Evolutionary conservation across 2,329 filamentous ascomycete genomes (phyloP).

Genomic region (Aspergillus persii): DNA sequence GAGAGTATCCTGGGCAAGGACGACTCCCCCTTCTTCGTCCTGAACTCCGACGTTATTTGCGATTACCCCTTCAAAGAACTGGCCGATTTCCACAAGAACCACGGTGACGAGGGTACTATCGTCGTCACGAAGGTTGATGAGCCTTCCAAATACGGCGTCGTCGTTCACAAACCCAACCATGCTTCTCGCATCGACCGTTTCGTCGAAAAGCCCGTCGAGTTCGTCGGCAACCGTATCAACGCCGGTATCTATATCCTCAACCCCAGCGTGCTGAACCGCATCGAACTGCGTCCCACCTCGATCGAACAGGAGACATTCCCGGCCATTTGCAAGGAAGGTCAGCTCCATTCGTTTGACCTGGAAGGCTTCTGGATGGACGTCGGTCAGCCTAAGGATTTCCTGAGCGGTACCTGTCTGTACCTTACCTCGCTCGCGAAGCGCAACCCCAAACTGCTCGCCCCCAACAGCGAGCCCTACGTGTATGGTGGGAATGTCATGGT

Average conservation of each 20-base stretch:
- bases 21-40: conserved; percentile 92
- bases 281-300: conserved; percentile 92
- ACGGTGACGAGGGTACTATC: conserved; percentile 95
- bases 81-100: conserved; percentile 84
- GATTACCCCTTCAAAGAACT: conserved; percentile 93
- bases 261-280: conserved; percentile 82
- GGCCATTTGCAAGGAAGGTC: conserved; percentile 81
- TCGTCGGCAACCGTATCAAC: conserved; percentile 98
- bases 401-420: conserved; percentile 93
- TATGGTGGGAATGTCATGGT: conserved; percentile 95
- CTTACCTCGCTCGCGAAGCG: conserved; percentile 90
- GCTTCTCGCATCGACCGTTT: conserved; percentile 93
- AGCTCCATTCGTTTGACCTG: conserved; percentile 92
- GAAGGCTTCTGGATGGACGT: conserved; percentile 99
- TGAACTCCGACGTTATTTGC: conserved; percentile 98
- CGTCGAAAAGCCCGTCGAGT: conserved; percentile 98
- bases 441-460: conserved; percentile 76
- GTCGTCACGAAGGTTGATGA: conserved; percentile 99
- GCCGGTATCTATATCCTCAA: conserved; percentile 98
- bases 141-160: conserved; percentile 96
- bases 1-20: conserved; percentile 91
- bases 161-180: conserved; percentile 94
- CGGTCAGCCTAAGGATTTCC: conserved; percentile 97
- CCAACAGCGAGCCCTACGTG: conserved; percentile 73
- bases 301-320: conserved; percentile 99